Evolutionary conservation across 768 basidiomycete species (phyloP).

Genomic region (Hygrocybe punicea): DNA sequence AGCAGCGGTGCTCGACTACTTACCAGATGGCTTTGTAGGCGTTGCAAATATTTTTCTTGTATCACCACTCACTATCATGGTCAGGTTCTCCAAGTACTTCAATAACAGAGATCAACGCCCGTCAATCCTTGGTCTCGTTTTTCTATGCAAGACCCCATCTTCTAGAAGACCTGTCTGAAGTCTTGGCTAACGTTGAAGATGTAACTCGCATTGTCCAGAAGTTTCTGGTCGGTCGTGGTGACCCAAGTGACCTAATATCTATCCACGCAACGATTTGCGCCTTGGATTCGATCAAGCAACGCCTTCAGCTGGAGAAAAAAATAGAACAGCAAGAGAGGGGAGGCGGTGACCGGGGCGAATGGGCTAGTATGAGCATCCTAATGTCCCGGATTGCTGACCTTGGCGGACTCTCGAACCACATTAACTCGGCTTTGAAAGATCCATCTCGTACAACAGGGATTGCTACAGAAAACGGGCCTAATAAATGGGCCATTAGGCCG

Average conservation of each 20-base stretch:
- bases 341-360: slow-evolving; percentile 37
- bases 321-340: slow-evolving; percentile 44
- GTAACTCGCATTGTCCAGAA: slow-evolving; percentile 72
- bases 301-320: slow-evolving; percentile 53
- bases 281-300: slow-evolving; percentile 53
- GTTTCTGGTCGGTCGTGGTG: slow-evolving; percentile 67
- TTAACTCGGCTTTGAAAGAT: slow-evolving; percentile 47
- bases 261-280: slow-evolving; percentile 59
- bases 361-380: slow-evolving; percentile 55
- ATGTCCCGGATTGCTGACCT: slow-evolving; percentile 53
- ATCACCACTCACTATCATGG: slow-evolving; percentile 8
- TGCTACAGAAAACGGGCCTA: slow-evolving; percentile 20
- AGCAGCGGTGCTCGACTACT: slow-evolving; percentile 74
- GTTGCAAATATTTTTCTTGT: slow-evolving; percentile 34
- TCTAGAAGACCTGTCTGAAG: slow-evolving; percentile 56
- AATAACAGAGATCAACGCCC: slow-evolving; percentile 61
- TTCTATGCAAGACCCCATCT: slow-evolving; percentile 61
- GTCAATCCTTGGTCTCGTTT: slow-evolving; percentile 74
- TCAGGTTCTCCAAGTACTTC: slow-evolving; percentile 86
- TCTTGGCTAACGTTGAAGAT: slow-evolving; percentile 63
- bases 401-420: slow-evolving; percentile 50
- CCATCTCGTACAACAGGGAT: slow-evolving; percentile 1
- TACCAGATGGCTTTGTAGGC: slow-evolving; percentile 72
- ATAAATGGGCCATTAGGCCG: slow-evolving; percentile 63
- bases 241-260: slow-evolving; percentile 58